phyloP scores from a whole-genome alignment of 2,329 filamentous ascomycete species.

The Aspergillus sp. region DNA sequence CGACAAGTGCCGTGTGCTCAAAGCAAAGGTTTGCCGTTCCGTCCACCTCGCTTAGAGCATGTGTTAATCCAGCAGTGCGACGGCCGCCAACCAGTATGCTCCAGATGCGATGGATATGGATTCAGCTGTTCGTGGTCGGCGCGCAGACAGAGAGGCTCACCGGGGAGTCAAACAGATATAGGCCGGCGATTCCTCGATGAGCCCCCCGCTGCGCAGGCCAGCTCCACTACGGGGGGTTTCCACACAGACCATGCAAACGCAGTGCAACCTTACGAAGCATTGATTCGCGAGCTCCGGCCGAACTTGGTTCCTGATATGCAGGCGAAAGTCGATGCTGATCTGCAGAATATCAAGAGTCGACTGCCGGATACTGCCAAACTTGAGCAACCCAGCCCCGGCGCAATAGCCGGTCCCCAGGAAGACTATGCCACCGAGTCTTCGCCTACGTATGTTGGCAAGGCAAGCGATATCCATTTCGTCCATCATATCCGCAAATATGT shows the following conservation, averaged over 20 bases:
- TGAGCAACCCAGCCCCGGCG: neutral
- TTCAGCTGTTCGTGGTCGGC: constrained; percentile 27
- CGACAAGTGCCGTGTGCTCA: constrained; percentile 23
- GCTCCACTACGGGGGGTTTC: neutral
- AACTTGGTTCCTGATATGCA: neutral
- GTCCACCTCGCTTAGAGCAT: neutral
- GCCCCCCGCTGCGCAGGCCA: neutral
- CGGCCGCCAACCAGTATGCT: constrained; percentile 27
- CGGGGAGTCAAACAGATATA: neutral
- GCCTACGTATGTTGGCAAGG: constrained; percentile 38
- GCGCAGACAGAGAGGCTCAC: constrained; percentile 6
- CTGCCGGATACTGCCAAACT: neutral
- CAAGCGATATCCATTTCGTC: constrained; percentile 41
- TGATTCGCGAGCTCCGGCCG: neutral
- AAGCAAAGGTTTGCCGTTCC: constrained; percentile 21
- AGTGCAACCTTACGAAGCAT: neutral
- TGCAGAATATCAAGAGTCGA: neutral
- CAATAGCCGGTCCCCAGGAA: neutral
- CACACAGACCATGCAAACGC: neutral
- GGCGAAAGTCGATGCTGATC: neutral
- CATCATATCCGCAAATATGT: constrained; percentile 29
- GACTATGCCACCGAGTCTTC: constrained; percentile 6
- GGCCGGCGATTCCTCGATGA: neutral
- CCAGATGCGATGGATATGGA: constrained; percentile 29
- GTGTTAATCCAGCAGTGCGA: constrained; percentile 23